Base-by-base conservation (phyloP, 2,329 filamentous ascomycete species). In the Alternaria ethzedia region DNA sequence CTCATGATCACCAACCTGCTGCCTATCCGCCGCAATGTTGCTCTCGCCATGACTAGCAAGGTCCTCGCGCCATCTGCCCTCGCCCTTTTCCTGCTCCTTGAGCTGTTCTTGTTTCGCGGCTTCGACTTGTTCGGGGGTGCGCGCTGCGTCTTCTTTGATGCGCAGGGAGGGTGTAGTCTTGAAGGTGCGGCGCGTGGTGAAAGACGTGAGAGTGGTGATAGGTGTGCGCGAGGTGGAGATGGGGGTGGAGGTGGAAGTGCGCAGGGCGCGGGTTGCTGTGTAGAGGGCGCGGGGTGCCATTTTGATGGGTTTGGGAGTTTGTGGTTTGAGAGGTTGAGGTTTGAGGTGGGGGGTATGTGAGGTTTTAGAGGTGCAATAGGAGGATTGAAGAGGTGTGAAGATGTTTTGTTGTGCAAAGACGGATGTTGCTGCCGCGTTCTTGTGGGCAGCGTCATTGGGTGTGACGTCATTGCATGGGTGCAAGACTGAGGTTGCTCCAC, bases 71-170 rank as follows among this genome's bases (percentile, higher is more conserved):
- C 81, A 82, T 17, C 82, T 68, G 23, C 79, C 80, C 65, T 82
- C 72, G 61, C 81, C 82, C 45, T 79, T 70, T 63, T 80, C 71
- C 68, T 83, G 81, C 64, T 83, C 82, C 62, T 79, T 69, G 44
- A 83, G 64, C 63, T 82, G 80, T 57, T 83, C 79, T 61, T 83
- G 79, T 73, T 84, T 84, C 46, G 78, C 76, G 51, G 71, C 57
- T 57, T 84, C 82, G 28, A 82, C 59, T 61, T 84, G 76, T 20
- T 82, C 76, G 11, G 78, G 71, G n/a, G 70, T 70, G 51, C 78
- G 80, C 17, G 75, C 63, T 21, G 74, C 75, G 62, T 82, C 81
- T 70, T 83, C 81, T 60, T 83, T 83, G 57, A 83, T 66, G 21
- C 68, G 67, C 43, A 77, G 68, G 15, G 64, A 70, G 17, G 67